Percentiles rank a stretch among this genome's conserved stretches.
phyloP scores from a whole-genome alignment of 257 asterid genomes.

The Eucommia ulmoides region DNA sequence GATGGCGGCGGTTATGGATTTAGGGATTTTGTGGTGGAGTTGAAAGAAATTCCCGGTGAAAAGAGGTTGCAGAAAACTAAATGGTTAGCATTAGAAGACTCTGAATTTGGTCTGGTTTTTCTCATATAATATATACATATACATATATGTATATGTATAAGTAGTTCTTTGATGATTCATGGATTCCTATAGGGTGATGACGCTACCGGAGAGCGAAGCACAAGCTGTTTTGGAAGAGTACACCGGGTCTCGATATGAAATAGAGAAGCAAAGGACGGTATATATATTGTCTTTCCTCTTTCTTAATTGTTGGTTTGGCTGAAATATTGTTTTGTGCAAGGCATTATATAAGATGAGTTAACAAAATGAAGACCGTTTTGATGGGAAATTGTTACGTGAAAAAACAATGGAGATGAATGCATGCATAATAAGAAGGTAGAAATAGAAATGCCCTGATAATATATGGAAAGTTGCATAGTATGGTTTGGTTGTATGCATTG shows the following conservation, averaged over 20 bases:
- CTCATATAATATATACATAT: slow-evolving; percentile 5
- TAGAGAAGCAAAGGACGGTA: slow-evolving; percentile 87
- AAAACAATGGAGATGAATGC: too few species aligned
- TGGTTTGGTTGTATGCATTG: too few species aligned
- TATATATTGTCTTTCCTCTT: slow-evolving; percentile 1
- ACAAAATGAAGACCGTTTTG: too few species aligned
- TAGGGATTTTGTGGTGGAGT: slow-evolving; percentile 71
- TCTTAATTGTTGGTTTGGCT: neutral
- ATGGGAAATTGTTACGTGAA: too few species aligned
- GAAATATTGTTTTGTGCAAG: too few species aligned
- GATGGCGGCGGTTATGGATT: slow-evolving; percentile 20
- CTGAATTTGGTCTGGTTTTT: slow-evolving; percentile 10
- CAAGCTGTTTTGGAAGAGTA: slow-evolving; percentile 48
- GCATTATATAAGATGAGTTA: too few species aligned
- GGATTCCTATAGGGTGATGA: slow-evolving; percentile 53
- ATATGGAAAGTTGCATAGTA: too few species aligned
- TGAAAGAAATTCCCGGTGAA: slow-evolving; percentile 80
- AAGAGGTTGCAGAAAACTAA: slow-evolving; percentile 74
- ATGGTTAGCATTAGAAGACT: slow-evolving; percentile 46
- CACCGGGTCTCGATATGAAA: slow-evolving; percentile 64
- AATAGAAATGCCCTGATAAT: too few species aligned
- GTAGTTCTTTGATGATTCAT: slow-evolving; percentile 4
- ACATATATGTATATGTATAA: slow-evolving; percentile 9
- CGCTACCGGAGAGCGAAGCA: slow-evolving; percentile 49
- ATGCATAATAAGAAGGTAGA: too few species aligned